These are phyloP conservation scores for Xanthoconium stramineum DNA, from an alignment of 768 basidiomycete genomes.

Conservation along the genomic window DNA sequence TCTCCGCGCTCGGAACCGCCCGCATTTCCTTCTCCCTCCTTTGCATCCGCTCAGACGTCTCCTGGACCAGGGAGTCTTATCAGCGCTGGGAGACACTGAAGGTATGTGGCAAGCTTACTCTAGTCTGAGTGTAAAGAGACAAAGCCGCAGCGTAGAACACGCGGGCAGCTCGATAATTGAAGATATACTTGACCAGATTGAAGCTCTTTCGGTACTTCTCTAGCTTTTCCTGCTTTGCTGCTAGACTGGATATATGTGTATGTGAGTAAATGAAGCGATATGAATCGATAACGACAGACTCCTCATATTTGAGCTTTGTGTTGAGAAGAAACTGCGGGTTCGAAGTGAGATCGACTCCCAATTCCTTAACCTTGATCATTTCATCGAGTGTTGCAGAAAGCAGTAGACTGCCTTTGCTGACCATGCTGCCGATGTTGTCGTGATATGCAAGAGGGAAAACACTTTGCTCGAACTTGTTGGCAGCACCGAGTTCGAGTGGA, in stretches of 20 bases:
- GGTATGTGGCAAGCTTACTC: too few relatives aligned
- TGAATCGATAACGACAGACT: neutral
- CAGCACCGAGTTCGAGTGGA: neutral
- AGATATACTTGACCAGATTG: neutral
- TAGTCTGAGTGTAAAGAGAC: neutral
- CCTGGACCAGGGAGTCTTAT: neutral
- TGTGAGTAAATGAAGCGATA: neutral
- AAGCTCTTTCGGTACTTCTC: neutral
- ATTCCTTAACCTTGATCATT: neutral
- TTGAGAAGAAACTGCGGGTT: neutral
- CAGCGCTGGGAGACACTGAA: neutral
- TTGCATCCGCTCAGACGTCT: constrained; percentile 9
- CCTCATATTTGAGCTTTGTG: neutral
- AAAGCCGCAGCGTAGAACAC: neutral
- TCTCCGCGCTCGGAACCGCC: constrained; percentile 1
- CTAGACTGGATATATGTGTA: neutral
- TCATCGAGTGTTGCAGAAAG: constrained; percentile 6
- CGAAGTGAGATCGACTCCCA: constrained; percentile 1
- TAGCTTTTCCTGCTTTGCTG: neutral
- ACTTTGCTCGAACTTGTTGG: neutral
- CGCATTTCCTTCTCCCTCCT: neutral
- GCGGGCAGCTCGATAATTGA: neutral
- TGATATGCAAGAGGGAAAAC: constrained; percentile 10
- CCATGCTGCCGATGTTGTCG: too few relatives aligned
- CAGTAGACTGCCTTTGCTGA: constrained; percentile 1